Evolutionary conservation across 1,284 basidiomycete species (phyloP).

Genomic region (Irpex sp.): DNA sequence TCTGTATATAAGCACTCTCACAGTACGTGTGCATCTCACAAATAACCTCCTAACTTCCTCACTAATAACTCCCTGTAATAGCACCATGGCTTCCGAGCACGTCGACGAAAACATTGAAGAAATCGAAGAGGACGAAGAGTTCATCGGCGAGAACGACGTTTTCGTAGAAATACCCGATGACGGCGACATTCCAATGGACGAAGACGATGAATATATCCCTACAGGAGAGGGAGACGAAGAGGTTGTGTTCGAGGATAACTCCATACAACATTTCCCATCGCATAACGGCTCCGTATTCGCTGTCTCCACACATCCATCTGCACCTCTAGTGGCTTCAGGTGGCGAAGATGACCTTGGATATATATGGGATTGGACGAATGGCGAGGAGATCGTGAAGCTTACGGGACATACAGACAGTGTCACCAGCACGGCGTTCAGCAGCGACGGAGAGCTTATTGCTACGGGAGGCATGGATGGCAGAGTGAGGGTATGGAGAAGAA

Average conservation of each 20-base stretch:
- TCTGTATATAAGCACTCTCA: background rate
- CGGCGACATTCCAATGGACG: conserved; percentile 73
- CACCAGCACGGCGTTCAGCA: conserved; percentile 75
- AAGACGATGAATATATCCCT: conserved; percentile 55
- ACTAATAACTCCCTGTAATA: background rate
- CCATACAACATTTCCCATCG: conserved; percentile 59
- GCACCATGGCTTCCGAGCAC: conserved; percentile 20
- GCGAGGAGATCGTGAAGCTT: conserved; percentile 79
- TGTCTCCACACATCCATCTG: conserved; percentile 82
- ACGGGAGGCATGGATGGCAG: conserved; percentile 98
- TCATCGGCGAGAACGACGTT: conserved; percentile 61
- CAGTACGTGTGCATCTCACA: background rate
- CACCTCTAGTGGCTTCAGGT: conserved; percentile 85
- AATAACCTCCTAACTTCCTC: background rate
- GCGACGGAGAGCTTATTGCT: conserved; percentile 88
- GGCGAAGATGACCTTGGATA: conserved; percentile 96
- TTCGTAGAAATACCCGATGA: conserved; percentile 64
- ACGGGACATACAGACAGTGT: conserved; percentile 95
- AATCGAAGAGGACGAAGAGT: conserved; percentile 43
- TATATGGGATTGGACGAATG: conserved; percentile 88
- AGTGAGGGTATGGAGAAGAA: conserved; percentile 84
- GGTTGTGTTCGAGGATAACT: conserved; percentile 55
- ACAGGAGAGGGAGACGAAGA: conserved; percentile 59
- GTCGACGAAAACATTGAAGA: conserved; percentile 35
- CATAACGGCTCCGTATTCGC: conserved; percentile 83